Base-by-base conservation (phyloP, 768 basidiomycete genomes). In the Agaricus blazei region DNA sequence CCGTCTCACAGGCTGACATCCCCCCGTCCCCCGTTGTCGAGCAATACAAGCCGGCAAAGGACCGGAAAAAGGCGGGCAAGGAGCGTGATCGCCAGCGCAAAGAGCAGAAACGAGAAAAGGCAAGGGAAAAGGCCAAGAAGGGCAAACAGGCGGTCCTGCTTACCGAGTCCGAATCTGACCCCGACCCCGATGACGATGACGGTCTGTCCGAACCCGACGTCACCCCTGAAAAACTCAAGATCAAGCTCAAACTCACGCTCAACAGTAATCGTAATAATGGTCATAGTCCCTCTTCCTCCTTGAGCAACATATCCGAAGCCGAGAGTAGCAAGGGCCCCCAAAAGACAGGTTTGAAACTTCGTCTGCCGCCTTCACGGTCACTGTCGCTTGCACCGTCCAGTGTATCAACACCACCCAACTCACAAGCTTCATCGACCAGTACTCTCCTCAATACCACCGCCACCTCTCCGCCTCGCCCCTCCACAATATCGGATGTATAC, bases 41-140 rank as follows among this genome's bases (percentile, higher is more conserved):
- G 23, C 54, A 59, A 31, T 54, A 56, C 19, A 54, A 29, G 26
- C 40, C 61, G 24, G 61, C 68, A 49, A 59, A 64, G 38, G 70
- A 69, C 57, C 48, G 48, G 9, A 73, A 72, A 65, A 73, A 68
- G 59, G 62, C 64, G 24, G 65, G 68, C 38, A 65, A 66, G 26
- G 68, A 70, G 46, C 62, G 58, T 29, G 62, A 68, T 56, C 48
- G 55, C 15, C 64, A 67, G 34, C 44, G 58, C 24, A 62, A 63
- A 29, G 57, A 59, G 66, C 64, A 56, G 60, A 62, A 48, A 66
- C 65, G 61, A 46, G 60, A 58, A 55, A 67, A 43, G 57, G 57
- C 34, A n/a, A 47, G 61, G 27, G 58, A 45, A 46, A 67, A 64
- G 54, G 61, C 19, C 37, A 47, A 52, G 24, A 34, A 43, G 38